A percentile compares a stretch with the other conserved stretches of the same genome.
phyloP scores from a whole-genome alignment of 2,329 filamentous ascomycete species.

The Alternaria conjuncta region DNA sequence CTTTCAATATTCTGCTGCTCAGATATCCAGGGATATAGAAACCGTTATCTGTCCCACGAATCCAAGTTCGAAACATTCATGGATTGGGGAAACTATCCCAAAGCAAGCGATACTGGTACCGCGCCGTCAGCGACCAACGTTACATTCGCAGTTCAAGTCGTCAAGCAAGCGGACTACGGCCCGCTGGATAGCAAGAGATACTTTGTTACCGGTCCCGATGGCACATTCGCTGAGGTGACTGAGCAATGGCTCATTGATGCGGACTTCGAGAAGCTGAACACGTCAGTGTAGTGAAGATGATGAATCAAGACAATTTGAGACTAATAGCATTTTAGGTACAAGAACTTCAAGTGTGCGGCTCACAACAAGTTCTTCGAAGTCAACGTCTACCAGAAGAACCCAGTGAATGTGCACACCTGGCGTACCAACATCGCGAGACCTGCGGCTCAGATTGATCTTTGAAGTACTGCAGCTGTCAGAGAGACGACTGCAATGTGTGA shows the following conservation, averaged over 20 bases:
- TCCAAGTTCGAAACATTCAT: conserved; percentile 33
- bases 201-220: conserved; percentile 37
- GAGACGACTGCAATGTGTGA: background rate
- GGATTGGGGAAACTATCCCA: conserved; percentile 42
- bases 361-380: conserved; percentile 59
- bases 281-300: conserved; percentile 30
- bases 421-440: conserved; percentile 53
- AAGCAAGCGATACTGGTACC: background rate
- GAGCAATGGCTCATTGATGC: conserved; percentile 51
- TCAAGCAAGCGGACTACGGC: conserved; percentile 56
- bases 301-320: background rate
- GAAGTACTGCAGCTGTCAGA: background rate
- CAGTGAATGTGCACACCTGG: conserved; percentile 56
- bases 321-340: conserved; percentile 45
- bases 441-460: conserved; percentile 47
- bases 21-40: conserved; percentile 15
- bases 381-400: conserved; percentile 59
- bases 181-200: conserved; percentile 54
- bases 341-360: conserved; percentile 54
- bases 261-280: conserved; percentile 56
- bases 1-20: conserved; percentile 30
- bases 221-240: conserved; percentile 43
- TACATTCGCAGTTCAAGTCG: conserved; percentile 50
- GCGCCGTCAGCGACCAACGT: background rate
- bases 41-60: conserved; percentile 22